A percentile compares a stretch with the other conserved stretches of the same genome.
Evolutionary conservation across 2,329 filamentous ascomycete species (phyloP).

Genomic region (Venturia oleaginea): DNA sequence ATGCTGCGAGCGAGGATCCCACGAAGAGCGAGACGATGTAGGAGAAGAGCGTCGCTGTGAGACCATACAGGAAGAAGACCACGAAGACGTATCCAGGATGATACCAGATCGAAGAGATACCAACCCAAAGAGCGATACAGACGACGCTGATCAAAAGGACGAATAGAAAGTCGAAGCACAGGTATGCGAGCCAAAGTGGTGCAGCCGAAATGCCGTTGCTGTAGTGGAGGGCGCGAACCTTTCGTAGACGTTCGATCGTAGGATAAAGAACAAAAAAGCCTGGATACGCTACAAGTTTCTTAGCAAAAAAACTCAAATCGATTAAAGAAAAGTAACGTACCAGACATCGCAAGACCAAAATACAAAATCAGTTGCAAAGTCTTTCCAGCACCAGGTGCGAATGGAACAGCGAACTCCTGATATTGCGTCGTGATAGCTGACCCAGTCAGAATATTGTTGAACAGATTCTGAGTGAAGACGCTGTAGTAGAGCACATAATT

Average conservation of each 20-base stretch:
- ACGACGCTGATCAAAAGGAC: conserved; percentile 59
- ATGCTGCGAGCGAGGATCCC: conserved; percentile 70
- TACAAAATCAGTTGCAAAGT: conserved; percentile 74
- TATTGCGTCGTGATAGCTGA: conserved; percentile 63
- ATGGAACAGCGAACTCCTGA: conserved; percentile 67
- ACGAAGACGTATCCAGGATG: conserved; percentile 73
- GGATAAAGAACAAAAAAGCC: conserved; percentile 85
- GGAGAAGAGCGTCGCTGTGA: conserved; percentile 65
- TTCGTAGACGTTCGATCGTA: conserved; percentile 69
- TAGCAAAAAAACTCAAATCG: background rate
- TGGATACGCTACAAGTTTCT: conserved; percentile 49
- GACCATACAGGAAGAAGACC: conserved; percentile 69
- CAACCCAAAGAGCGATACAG: conserved; percentile 59
- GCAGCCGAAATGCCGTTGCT: conserved; percentile 79
- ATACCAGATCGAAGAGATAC: conserved; percentile 56
- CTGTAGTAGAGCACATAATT: conserved; percentile 53
- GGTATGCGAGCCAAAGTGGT: conserved; percentile 78
- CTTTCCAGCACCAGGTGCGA: conserved; percentile 58
- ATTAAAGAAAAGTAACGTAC: background rate
- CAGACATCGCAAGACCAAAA: conserved; percentile 64
- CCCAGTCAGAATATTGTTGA: conserved; percentile 67
- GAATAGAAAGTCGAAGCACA: conserved; percentile 69
- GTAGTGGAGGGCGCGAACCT: conserved; percentile 79
- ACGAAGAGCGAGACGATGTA: conserved; percentile 78
- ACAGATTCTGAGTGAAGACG: conserved; percentile 80